Evolutionary conservation across 2,329 filamentous ascomycete genomes (phyloP).

Genomic region (Colletotrichum sidae): DNA sequence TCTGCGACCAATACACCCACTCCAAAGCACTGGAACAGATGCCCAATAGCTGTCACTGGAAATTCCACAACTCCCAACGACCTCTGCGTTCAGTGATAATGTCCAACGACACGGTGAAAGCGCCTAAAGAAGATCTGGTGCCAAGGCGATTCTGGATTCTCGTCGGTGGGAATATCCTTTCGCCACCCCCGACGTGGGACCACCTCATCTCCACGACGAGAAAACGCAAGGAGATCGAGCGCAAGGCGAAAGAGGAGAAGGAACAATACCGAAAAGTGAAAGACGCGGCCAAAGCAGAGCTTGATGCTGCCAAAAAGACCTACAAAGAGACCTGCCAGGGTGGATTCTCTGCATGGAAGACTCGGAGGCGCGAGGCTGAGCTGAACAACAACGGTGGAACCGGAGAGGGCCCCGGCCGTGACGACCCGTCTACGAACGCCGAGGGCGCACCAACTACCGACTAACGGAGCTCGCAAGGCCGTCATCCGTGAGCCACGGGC

Average conservation of each 20-base stretch:
- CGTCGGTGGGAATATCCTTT: slow-evolving; percentile 26
- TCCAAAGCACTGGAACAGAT: neutral
- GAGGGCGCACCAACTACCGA: neutral
- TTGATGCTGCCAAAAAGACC: slow-evolving; percentile 10
- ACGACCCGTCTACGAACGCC: too few species aligned
- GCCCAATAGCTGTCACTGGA: too few species aligned
- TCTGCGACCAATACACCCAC: too few species aligned
- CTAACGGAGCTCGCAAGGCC: too few species aligned
- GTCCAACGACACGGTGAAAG: neutral
- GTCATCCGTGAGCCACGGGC: too few species aligned
- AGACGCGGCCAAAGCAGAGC: slow-evolving; percentile 18
- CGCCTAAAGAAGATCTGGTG: neutral
- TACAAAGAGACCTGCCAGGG: slow-evolving; percentile 19
- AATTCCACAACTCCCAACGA: too few species aligned
- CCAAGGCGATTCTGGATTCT: slow-evolving; percentile 22
- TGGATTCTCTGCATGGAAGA: slow-evolving; percentile 20
- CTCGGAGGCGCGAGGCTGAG: slow-evolving; percentile 4
- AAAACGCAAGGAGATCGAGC: slow-evolving; percentile 12
- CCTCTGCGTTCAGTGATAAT: neutral
- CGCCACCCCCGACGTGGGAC: slow-evolving; percentile 22
- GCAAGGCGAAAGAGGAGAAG: slow-evolving; percentile 1
- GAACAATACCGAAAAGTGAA: slow-evolving; percentile 10
- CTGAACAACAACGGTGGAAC: neutral
- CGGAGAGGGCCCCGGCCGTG: neutral
- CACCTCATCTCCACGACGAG: slow-evolving; percentile 8